Evolutionary conservation across 352 stramenopile species (phyloP), one percentile per base, ranked within the genome.

Genomic region (Phytophthora litchii): DNA sequence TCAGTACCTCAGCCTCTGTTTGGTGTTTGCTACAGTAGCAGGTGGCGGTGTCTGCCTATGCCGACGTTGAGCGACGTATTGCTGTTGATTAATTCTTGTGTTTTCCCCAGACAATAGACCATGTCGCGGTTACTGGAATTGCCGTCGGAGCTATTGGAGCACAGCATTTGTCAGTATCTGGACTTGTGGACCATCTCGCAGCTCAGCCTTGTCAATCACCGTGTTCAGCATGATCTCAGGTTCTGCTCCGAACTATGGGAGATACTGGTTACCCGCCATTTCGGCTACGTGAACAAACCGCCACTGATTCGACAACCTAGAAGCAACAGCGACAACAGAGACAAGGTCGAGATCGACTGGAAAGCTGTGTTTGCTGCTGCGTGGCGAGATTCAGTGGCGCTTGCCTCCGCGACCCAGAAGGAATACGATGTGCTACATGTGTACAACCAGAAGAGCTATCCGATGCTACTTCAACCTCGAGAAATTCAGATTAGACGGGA

Each of bases 401-500:
- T 89, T 8, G 29, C 60, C 4, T 20, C 48, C 17, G 27, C 40
- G 1, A 54, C 60, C 7, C n/a, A 68, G 13, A 43, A 65, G 12
- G 76, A 83, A 37, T 54, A 43, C 12, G 69, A 74, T 36, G 64
- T 85, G 12, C 21, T 83, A 11, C 20, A 64, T 27, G 54, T 83
- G n/a, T 85, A 76, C 23, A 35, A 68, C 10, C 57, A 66, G 7
- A 42, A 56, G 17, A 5, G 16, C 29, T 57, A 9, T 4, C 46
- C 68, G 16, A n/a, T 74, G 54, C 10, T 23, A 11, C 71, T 85
- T 31, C 71, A 62, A 23, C 31, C 48, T 20, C 43, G 16, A 38
- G 74, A 88, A 67, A 9, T 27, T 49, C 60, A 69, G 42, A 74
- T 89, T 23, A 70, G 76, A 20, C 59, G 79, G 13, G 80, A 91